phyloP scores from a whole-genome alignment of 2,329 filamentous ascomycete genomes.

The Cordyceps farinosa region DNA sequence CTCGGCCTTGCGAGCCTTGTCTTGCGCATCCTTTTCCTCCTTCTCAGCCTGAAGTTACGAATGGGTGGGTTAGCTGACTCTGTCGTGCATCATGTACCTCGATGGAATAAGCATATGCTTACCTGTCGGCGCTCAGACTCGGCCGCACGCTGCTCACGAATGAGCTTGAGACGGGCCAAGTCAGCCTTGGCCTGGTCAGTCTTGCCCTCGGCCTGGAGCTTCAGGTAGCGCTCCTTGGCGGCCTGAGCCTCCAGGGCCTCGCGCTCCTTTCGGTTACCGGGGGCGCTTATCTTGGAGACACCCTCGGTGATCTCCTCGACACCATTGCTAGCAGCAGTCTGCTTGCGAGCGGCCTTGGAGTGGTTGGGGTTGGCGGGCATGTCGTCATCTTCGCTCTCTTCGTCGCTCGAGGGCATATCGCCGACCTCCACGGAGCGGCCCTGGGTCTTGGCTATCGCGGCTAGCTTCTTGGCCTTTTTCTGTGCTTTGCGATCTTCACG shows the following conservation, averaged over 20 bases:
- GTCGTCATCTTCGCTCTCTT: slow-evolving; percentile 50
- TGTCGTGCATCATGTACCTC: background rate
- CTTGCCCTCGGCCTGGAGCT: slow-evolving; percentile 90
- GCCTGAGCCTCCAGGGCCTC: slow-evolving; percentile 82
- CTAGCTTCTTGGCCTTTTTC: slow-evolving; percentile 88
- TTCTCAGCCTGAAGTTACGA: slow-evolving; percentile 48
- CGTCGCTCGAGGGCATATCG: slow-evolving; percentile 75
- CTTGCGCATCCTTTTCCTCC: slow-evolving; percentile 52
- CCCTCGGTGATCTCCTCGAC: slow-evolving; percentile 52
- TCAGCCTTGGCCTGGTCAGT: slow-evolving; percentile 93
- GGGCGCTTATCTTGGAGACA: slow-evolving; percentile 52
- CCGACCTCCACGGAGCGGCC: slow-evolving; percentile 72
- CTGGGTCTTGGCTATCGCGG: slow-evolving; percentile 75
- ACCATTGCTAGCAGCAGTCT: slow-evolving; percentile 39
- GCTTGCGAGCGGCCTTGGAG: slow-evolving; percentile 66
- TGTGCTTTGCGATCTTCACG: slow-evolving; percentile 85
- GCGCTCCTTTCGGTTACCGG: slow-evolving; percentile 51
- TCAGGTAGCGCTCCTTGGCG: slow-evolving; percentile 86
- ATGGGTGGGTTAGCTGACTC: slow-evolving; percentile 22
- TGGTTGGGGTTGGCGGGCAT: slow-evolving; percentile 93
- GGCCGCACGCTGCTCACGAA: slow-evolving; percentile 80
- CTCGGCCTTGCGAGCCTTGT: slow-evolving; percentile 46
- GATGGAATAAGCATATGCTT: slow-evolving; percentile 26
- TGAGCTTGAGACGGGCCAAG: slow-evolving; percentile 74
- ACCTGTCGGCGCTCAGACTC: slow-evolving; percentile 80